Conservation (phyloP, 2,329 filamentous ascomycete genomes). For the Furcasterigmium sp. region DNA sequence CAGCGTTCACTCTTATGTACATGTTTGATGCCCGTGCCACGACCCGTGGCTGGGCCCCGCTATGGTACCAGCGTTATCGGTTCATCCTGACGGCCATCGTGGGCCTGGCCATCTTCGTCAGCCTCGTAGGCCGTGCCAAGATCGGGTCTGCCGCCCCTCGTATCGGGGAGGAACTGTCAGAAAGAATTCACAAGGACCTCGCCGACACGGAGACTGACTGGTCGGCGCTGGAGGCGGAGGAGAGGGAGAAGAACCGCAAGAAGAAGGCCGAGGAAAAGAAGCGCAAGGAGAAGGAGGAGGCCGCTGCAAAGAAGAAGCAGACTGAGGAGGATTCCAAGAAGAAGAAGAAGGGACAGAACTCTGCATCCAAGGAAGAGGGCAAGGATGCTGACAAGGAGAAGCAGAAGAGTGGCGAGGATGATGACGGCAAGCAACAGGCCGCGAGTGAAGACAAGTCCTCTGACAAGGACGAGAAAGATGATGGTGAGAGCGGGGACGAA, state of each 20-base stretch:
- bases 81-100: slow-evolving; percentile 91
- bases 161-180: slow-evolving; percentile 26
- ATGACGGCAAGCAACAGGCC: too few species aligned
- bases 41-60: slow-evolving; percentile 69
- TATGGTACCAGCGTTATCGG: slow-evolving; percentile 85
- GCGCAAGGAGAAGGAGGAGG: slow-evolving; percentile 24
- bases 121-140: slow-evolving; percentile 76
- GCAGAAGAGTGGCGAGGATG: slow-evolving; percentile 19
- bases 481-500: slow-evolving; percentile 13
- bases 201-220: slow-evolving; percentile 36
- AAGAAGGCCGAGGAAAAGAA: slow-evolving; percentile 34
- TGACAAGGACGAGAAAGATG: slow-evolving; percentile 14
- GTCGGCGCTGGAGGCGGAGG: slow-evolving; percentile 37
- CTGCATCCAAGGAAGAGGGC: slow-evolving; percentile 6
- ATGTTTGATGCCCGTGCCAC: slow-evolving; percentile 75
- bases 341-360: slow-evolving; percentile 13
- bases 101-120: slow-evolving; percentile 74
- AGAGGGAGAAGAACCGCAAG: slow-evolving; percentile 29
- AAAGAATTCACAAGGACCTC: slow-evolving; percentile 30
- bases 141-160: slow-evolving; percentile 42
- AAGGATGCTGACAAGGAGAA: slow-evolving; percentile 16
- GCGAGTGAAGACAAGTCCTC: slow-evolving; percentile 14
- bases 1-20: slow-evolving; percentile 80
- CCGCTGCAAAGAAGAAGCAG: too few species aligned
- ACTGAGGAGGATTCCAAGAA: slow-evolving; percentile 15